These are phyloP conservation scores for Miamiensis avidus DNA, from an alignment of 169 alveolate species.

Conservation along the genomic window DNA sequence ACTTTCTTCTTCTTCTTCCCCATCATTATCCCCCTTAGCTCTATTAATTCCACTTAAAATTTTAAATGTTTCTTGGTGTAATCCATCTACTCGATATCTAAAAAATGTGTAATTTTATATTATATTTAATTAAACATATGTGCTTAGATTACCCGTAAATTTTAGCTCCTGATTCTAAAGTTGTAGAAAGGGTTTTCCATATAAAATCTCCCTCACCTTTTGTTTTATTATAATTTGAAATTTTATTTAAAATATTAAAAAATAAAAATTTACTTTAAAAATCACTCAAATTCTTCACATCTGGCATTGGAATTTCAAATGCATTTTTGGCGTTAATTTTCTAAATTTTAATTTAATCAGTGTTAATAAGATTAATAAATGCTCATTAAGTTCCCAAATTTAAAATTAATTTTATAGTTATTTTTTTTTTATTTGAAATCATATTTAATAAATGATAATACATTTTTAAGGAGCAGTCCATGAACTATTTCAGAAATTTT, in stretches of 20 bases:
- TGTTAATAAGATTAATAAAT: not conserved
- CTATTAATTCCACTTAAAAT: conserved; percentile 64
- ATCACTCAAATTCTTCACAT: conserved; percentile 47
- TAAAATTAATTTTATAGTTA: not conserved
- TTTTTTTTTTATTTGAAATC: too few species aligned
- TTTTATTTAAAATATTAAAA: too few species aligned
- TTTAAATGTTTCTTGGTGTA: conserved; percentile 61
- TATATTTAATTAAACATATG: not conserved
- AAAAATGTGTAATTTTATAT: not conserved
- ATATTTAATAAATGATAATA: too few species aligned
- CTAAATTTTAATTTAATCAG: too few species aligned
- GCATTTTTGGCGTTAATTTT: conserved; percentile 70
- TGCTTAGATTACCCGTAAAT: conserved; percentile 40
- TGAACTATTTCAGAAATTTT: not conserved
- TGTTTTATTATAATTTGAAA: too few species aligned
- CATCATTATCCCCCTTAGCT: conserved; percentile 15
- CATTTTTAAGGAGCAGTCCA: not conserved
- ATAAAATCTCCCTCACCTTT: conserved; percentile 54
- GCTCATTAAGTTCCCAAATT: not conserved
- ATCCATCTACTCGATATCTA: conserved; percentile 57
- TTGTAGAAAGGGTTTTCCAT: conserved; percentile 64
- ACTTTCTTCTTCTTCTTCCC: not conserved
- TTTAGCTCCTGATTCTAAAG: conserved; percentile 61
- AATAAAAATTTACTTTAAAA: conserved; percentile 11
- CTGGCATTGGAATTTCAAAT: conserved; percentile 54